Base-by-base conservation (phyloP, 1,139 yeast species). In the Pichia sp. region DNA sequence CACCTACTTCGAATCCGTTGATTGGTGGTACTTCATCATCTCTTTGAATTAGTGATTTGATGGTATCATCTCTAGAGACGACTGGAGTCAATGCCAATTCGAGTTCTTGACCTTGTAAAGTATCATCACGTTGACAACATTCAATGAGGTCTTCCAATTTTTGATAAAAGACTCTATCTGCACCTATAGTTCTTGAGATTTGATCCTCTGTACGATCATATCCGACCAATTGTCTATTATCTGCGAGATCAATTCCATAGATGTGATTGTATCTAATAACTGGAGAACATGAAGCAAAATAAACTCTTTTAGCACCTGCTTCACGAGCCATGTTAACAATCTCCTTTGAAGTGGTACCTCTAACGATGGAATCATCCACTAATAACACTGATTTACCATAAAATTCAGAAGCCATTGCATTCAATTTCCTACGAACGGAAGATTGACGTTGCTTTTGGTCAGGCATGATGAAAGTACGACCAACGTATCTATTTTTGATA, bases 381-480 rank as follows among this genome's bases (percentile, higher is more conserved):
- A 91, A 72, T 47, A 91, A 67, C n/a, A 91, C 98, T 45, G 77
- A 80, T 52, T 86, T 76, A 46, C 75, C 93, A 48, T 73, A 70
- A 59, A 91, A 91, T 64, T 93, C 99, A 37, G 85, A 75, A 44
- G 79, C 87, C 96, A 91, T 91, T 6, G 98, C 96, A 59, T 91
- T 91, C 55, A 91, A 71, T 64, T 91, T 91, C 52, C 96, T 75
- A 56, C 98, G 76, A 17, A 91, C 99, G 23, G 94, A 82, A 10
- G 96, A 85, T 40, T 88, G 78, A 61, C 99, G 77, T 62, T 87
- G 94, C 58, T 79, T 77, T 65, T 93, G 98, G 64, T 87, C 88
- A 12, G 98, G 97, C 99, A 91, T 91, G 55, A 91, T 91, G 57
- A 91, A 91, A 1, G 99, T 91, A 60, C 99, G 77, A 25, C 98